phyloP scores from a whole-genome alignment of 2,329 filamentous ascomycete genomes.

The Colletotrichum karsti region DNA sequence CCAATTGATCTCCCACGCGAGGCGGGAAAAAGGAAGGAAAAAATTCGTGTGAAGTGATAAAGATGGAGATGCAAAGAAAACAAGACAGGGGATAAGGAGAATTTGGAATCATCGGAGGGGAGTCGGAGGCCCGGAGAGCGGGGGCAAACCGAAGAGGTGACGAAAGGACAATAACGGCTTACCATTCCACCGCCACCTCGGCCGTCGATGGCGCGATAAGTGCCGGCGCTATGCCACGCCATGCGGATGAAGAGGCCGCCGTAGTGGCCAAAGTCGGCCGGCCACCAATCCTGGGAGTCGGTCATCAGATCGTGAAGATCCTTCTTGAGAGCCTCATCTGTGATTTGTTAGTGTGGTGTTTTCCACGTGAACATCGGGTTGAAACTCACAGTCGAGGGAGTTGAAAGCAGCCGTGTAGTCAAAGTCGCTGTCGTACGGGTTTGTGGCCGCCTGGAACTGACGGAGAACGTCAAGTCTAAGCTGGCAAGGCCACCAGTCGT shows the following conservation, averaged over 20 bases:
- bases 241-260: conserved; percentile 83
- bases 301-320: conserved; percentile 78
- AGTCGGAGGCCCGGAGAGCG: background rate
- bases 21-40: background rate
- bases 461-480: conserved; percentile 77
- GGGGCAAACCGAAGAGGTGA: background rate
- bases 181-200: conserved; percentile 75
- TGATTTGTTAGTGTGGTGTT: background rate
- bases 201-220: conserved; percentile 79
- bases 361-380: background rate
- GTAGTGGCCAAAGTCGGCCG: conserved; percentile 83
- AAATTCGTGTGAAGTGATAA: background rate
- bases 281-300: conserved; percentile 84
- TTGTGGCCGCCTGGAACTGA: conserved; percentile 70
- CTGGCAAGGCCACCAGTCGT: conserved; percentile 79
- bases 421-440: conserved; percentile 72
- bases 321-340: conserved; percentile 73
- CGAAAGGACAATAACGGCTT: background rate
- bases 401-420: conserved; percentile 80
- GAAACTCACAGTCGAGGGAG: conserved; percentile 64
- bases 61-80: background rate
- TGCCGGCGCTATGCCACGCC: conserved; percentile 84
- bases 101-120: background rate
- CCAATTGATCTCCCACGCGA: conserved; percentile 1
- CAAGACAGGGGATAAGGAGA: background rate